Evolutionary conservation across 805 yeast species (phyloP).

Genomic region (Nakazawaea ernobii): DNA sequence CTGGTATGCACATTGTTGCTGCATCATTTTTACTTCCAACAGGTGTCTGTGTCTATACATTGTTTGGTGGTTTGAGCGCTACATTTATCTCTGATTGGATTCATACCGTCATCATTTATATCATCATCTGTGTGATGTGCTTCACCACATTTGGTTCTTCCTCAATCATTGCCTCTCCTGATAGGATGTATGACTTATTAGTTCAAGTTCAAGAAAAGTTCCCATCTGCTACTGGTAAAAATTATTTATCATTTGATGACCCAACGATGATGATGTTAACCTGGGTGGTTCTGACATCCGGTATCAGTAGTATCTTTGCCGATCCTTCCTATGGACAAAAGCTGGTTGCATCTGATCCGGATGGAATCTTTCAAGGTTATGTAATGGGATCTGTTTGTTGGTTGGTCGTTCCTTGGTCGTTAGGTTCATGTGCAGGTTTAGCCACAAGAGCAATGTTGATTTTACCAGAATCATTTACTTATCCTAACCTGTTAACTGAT

Average conservation of each 20-base stretch:
- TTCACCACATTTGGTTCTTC: conserved; percentile 24
- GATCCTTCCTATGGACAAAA: conserved; percentile 25
- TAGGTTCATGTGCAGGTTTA: conserved; percentile 29
- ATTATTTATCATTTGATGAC: conserved; percentile 26
- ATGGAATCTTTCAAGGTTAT: conserved; percentile 24
- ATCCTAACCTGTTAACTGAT: conserved; percentile 31
- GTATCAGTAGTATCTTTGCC: conserved; percentile 23
- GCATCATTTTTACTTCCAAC: conserved; percentile 39
- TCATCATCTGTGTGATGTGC: conserved; percentile 24
- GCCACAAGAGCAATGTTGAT: conserved; percentile 28
- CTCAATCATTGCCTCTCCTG: conserved; percentile 26
- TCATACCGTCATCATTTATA: conserved; percentile 40
- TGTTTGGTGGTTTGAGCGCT: conserved; percentile 45
- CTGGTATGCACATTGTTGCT: conserved; percentile 42
- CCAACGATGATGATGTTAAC: conserved; percentile 24
- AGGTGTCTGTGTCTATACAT: conserved; percentile 42
- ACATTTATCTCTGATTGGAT: conserved; percentile 48
- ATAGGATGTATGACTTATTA: conserved; percentile 27
- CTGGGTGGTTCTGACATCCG: conserved; percentile 16
- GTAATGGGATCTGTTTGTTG: conserved; percentile 26
- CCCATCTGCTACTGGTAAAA: conserved; percentile 17
- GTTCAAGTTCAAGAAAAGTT: conserved; percentile 13
- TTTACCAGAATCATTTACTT: conserved; percentile 31
- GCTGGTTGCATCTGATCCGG: conserved; percentile 24
- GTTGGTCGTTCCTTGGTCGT: conserved; percentile 25